These are phyloP conservation scores for Diaporthe longicolla DNA, from an alignment of 2,329 filamentous ascomycete species.

Conservation along the genomic window DNA sequence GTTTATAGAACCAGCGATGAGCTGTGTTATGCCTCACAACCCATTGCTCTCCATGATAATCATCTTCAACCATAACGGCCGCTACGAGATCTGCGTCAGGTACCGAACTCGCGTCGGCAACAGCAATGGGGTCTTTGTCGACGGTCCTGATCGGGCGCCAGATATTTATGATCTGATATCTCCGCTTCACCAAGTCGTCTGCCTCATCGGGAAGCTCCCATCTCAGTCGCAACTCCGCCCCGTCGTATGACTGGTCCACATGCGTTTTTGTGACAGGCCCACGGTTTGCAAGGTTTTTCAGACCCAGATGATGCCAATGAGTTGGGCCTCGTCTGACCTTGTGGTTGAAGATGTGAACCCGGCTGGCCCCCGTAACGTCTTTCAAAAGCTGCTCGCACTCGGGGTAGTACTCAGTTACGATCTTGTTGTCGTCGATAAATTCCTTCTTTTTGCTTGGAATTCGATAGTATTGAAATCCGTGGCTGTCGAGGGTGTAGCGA, in stretches of 20 bases:
- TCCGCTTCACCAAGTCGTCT: conserved; percentile 47
- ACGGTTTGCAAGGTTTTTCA: conserved; percentile 72
- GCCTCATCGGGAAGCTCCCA: conserved; percentile 46
- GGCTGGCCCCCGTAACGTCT: conserved; percentile 61
- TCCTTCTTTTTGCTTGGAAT: conserved; percentile 68
- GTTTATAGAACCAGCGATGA: conserved; percentile 65
- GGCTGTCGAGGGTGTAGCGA: conserved; percentile 70
- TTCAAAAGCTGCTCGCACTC: conserved; percentile 65
- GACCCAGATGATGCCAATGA: conserved; percentile 76
- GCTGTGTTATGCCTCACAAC: conserved; percentile 18
- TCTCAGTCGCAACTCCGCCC: conserved; percentile 45
- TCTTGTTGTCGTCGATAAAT: conserved; percentile 59
- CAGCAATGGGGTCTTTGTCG: conserved; percentile 57
- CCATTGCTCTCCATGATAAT: conserved; percentile 37
- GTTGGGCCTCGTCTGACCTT: conserved; percentile 68
- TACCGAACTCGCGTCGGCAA: conserved; percentile 55
- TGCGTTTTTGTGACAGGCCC: conserved; percentile 63
- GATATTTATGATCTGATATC: conserved; percentile 60
- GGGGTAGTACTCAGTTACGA: not conserved
- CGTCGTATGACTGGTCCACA: conserved; percentile 57
- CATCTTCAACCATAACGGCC: conserved; percentile 54
- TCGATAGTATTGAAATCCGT: conserved; percentile 67
- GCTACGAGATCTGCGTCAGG: conserved; percentile 56
- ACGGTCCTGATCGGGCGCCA: conserved; percentile 66
- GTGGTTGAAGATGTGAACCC: conserved; percentile 36